Base-by-base conservation (phyloP, 441 rosid genomes). In the Populus hybrid region DNA sequence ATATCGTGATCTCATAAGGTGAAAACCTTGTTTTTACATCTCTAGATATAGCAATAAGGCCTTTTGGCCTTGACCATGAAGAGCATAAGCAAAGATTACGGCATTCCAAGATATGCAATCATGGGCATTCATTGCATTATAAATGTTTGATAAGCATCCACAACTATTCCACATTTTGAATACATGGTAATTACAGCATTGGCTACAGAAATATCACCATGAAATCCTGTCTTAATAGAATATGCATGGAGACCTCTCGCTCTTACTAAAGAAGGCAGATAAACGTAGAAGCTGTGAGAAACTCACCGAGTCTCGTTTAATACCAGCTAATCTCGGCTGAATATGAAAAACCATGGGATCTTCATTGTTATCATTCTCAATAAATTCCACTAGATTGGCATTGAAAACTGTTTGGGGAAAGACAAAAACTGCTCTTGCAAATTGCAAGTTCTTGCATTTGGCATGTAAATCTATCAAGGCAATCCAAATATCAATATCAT, bases 121-220 rank as follows among this genome's bases (percentile, higher is more conserved):
- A 75, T 72, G 87, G 61, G 1, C 75, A 31, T 77, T 81, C 72
- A 88, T 87, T 40, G 40, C 82, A 11, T 69, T 1, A 24, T 11
- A 79, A 92, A 92, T 75, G 87, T 76, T 81, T 85, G 81, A 83
- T 79, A 74, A 69, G 90, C 88, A 81, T 87, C 89, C 71, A 69
- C 84, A 63, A 91, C 78, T 38, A 82, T 81, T 72, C 94, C 97
- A 74, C 95, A 89, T 80, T 92, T 91, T 67, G 90, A 24, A 42
- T 92, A 92, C 91, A 89, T 90, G 79, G 90, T 88, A 61, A 89
- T 79, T 81, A 88, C 76, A 10, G 91, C 86, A 79, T 90, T 92
- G 72, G 79, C 75, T 9, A 85, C 87, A 1, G 88, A 79, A 36
- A 82, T 70, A 70, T 92, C 87, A 20, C 74, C 38, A 56, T 64